Evolutionary conservation across 2,329 filamentous ascomycete species (phyloP).

Genomic region (Cladophialophora carrionii): DNA sequence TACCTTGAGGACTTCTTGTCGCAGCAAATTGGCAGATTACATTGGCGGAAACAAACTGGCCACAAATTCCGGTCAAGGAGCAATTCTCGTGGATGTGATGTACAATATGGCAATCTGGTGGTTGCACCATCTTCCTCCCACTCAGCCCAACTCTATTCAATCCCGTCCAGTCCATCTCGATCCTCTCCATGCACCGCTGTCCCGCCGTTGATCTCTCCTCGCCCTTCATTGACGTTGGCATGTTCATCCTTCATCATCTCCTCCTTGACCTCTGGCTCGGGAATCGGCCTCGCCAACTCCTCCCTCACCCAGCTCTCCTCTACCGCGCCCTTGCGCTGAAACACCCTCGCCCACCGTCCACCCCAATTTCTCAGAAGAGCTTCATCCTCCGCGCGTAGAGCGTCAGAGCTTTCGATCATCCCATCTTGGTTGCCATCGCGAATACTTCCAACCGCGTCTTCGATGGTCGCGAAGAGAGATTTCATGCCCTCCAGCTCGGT

Average conservation of each 20-base stretch:
- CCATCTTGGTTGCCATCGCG: slow-evolving; percentile 73
- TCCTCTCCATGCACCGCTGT: slow-evolving; percentile 19
- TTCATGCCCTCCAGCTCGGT: slow-evolving; percentile 75
- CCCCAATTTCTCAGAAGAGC: slow-evolving; percentile 77
- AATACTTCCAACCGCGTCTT: slow-evolving; percentile 74
- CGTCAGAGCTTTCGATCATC: slow-evolving; percentile 69
- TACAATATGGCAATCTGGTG: neutral
- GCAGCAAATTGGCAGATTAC: neutral
- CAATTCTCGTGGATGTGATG: neutral
- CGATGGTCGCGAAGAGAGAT: slow-evolving; percentile 77
- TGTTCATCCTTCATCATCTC: slow-evolving; percentile 30
- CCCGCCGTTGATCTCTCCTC: neutral
- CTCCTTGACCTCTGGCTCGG: slow-evolving; percentile 42
- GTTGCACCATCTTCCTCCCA: neutral
- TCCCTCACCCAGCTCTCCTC: slow-evolving; percentile 74
- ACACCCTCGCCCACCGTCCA: slow-evolving; percentile 81
- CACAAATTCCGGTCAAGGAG: neutral
- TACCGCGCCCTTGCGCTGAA: slow-evolving; percentile 77
- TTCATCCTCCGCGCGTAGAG: slow-evolving; percentile 52
- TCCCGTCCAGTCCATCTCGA: slow-evolving; percentile 22
- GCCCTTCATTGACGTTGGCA: neutral
- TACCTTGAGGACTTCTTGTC: neutral
- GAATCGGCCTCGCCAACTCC: slow-evolving; percentile 54
- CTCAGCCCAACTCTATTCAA: slow-evolving; percentile 18
- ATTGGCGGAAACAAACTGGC: neutral